phyloP scores from a whole-genome alignment of 495 filamentous ascomycete genomes.

The Aspergillus sclerotiicarbonarius region DNA sequence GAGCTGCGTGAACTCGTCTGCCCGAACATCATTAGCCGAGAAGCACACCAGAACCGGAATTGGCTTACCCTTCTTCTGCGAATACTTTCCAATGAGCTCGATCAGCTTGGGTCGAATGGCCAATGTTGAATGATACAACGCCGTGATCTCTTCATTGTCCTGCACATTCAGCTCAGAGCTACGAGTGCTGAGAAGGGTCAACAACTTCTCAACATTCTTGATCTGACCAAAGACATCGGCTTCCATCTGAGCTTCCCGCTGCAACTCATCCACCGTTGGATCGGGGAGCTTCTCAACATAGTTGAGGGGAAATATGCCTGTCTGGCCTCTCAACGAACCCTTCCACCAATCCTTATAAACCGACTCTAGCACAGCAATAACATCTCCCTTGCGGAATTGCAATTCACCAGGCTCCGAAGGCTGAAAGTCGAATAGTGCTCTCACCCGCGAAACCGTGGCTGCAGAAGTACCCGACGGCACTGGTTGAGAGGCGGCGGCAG shows the following conservation, averaged over 20 bases:
- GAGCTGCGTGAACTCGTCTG: slow-evolving; percentile 95
- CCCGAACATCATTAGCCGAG: slow-evolving; percentile 15
- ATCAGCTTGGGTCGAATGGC: slow-evolving; percentile 96
- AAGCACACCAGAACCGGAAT: background rate
- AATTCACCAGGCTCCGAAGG: slow-evolving; percentile 93
- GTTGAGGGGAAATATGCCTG: slow-evolving; percentile 96
- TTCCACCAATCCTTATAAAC: slow-evolving; percentile 99
- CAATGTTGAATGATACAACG: slow-evolving; percentile 87
- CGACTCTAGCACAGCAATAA: slow-evolving; percentile 94
- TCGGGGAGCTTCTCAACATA: slow-evolving; percentile 98
- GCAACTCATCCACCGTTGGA: slow-evolving; percentile 89
- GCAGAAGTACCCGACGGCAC: slow-evolving; percentile 76
- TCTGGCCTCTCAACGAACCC: slow-evolving; percentile 88
- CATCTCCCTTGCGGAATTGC: slow-evolving; percentile 93
- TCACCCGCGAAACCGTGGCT: slow-evolving; percentile 93
- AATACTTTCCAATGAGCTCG: slow-evolving; percentile 98
- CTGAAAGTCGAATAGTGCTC: slow-evolving; percentile 90
- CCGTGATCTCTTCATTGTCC: slow-evolving; percentile 92
- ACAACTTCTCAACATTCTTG: slow-evolving; percentile 95
- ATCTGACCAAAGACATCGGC: slow-evolving; percentile 97
- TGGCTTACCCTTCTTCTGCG: slow-evolving; percentile 88
- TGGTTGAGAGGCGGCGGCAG: slow-evolving; percentile 43
- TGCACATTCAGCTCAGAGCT: slow-evolving; percentile 81
- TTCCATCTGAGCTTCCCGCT: slow-evolving; percentile 96
- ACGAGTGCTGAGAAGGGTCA: slow-evolving; percentile 92